Evolutionary conservation across 345 rosid species (phyloP), one percentile per base, ranked within the genome.

Genomic region (Pseudoturritis turrita): DNA sequence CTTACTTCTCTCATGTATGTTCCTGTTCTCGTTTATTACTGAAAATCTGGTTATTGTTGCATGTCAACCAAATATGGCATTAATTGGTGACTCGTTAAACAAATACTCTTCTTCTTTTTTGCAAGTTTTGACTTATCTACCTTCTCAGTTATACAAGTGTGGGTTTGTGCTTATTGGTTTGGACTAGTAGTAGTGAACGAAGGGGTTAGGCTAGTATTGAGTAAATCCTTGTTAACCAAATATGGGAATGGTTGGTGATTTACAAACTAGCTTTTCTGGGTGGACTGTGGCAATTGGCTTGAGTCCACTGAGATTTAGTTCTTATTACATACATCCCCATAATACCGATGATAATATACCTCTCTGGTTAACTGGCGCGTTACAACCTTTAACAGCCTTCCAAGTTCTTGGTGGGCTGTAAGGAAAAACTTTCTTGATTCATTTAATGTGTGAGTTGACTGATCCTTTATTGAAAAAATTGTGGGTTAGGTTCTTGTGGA

Each of bases 401-500:
- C 44, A 29, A 22, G 56, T 65, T 35, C 29, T 22, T 36, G n/a
- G 35, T 5, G 21, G 6, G 7, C 12, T 15, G 5, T 44, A 45
- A 31, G 28, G 17, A 49, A 47, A 14, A 47, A 14, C 44, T 14
- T 51, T 40, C 13, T 26, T 5, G 14, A 13, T 18, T 17, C 41
- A 46, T 26, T 64, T 44, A 13, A 63, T 54, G 28, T 72, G 75
- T 65, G 43, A 36, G 37, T 19, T 65, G 29, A 52, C 39, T 60
- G 63, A 59, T 68, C 23, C 15, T 13, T n/a, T 22, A 26, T n/a
- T 17, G 7, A 14, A 0, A 25, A 47, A 33, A 4, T 23, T n/a
- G 22, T 56, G 36, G 53, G 46, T 71, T 77, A 95, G 99, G 83
- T 95, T 95, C 81, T 78, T 95, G 84, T 95, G 99, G 99, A 95